phyloP scores from a whole-genome alignment of 1,284 basidiomycete genomes.

The Cutaneotrichosporon cutaneum region DNA sequence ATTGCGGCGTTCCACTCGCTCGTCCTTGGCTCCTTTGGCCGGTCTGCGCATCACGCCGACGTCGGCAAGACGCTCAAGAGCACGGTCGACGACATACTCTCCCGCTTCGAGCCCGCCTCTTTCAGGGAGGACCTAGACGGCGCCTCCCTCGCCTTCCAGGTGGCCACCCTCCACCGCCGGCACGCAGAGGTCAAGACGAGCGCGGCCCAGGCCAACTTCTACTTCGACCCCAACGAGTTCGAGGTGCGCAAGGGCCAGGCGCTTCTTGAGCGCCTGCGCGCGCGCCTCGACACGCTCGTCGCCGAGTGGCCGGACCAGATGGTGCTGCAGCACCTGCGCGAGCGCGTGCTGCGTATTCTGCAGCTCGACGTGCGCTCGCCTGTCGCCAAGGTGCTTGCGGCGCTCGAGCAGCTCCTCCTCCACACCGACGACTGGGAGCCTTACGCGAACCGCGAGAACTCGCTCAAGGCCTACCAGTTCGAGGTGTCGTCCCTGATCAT shows the following conservation, averaged over 20 bases:
- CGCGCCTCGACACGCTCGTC: conserved; percentile 63
- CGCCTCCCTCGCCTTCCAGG: conserved; percentile 38
- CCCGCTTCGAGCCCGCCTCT: conserved; percentile 25
- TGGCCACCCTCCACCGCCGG: conserved; percentile 35
- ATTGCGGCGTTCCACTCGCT: conserved; percentile 39
- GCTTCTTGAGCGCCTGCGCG: conserved; percentile 59
- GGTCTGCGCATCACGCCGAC: too few relatives aligned
- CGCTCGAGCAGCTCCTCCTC: conserved; percentile 79
- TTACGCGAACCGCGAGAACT: conserved; percentile 84
- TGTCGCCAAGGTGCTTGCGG: conserved; percentile 77
- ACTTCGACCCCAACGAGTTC: conserved; percentile 67
- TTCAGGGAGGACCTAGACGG: conserved; percentile 39
- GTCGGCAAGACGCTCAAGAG: conserved; percentile 23
- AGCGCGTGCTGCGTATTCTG: conserved; percentile 71
- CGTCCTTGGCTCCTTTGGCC: conserved; percentile 26
- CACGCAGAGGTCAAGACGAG: conserved; percentile 51
- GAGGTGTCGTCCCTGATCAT: conserved; percentile 74
- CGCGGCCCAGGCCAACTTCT: conserved; percentile 67
- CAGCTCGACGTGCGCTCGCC: conserved; percentile 67
- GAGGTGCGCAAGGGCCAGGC: conserved; percentile 66
- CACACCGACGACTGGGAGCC: conserved; percentile 97
- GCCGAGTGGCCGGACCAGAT: conserved; percentile 95
- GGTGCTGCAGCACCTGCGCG: conserved; percentile 81
- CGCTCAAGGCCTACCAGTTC: conserved; percentile 67
- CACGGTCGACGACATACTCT: conserved; percentile 30